Percentiles rank a stretch among this genome's conserved stretches.
Evolutionary conservation across 805 yeast genomes (phyloP).

Genomic region (Hanseniaspora jakobsenii): DNA sequence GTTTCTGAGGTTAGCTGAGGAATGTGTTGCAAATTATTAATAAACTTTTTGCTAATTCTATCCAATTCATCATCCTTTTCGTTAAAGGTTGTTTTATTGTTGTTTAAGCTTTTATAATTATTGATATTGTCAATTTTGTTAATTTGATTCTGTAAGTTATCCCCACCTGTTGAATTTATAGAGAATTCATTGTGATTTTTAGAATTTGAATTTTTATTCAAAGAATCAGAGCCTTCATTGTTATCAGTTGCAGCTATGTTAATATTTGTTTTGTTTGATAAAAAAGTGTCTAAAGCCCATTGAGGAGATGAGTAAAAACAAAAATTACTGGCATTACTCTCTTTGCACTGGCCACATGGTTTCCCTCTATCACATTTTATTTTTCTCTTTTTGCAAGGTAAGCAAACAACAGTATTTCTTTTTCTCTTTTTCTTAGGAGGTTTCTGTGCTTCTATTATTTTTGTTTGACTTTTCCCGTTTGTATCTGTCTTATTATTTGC

Average conservation of each 20-base stretch:
- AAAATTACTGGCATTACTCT: conserved; percentile 15
- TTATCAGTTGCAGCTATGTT: neutral
- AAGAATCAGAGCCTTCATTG: neutral
- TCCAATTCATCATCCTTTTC: neutral
- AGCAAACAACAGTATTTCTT: conserved; percentile 16
- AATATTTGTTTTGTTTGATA: neutral
- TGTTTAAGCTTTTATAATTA: neutral
- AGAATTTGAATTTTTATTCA: too few species aligned
- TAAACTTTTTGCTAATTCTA: neutral
- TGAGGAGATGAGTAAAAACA: conserved; percentile 16
- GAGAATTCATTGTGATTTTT: neutral
- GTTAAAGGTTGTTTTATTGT: neutral
- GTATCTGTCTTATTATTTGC: neutral
- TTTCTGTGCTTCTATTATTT: neutral
- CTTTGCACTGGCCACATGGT: conserved; percentile 13
- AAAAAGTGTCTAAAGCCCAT: conserved; percentile 15
- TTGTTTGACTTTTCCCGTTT: neutral
- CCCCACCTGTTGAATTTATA: neutral
- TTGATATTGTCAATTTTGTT: neutral
- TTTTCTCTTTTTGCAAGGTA: conserved; percentile 16
- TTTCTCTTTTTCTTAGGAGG: conserved; percentile 11
- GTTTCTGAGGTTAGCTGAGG: neutral
- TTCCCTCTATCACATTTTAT: conserved; percentile 16
- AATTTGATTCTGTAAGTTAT: neutral
- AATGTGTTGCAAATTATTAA: neutral